Conservation (phyloP, 2,329 filamentous ascomycete species). For the Claviceps fusiformis region DNA sequence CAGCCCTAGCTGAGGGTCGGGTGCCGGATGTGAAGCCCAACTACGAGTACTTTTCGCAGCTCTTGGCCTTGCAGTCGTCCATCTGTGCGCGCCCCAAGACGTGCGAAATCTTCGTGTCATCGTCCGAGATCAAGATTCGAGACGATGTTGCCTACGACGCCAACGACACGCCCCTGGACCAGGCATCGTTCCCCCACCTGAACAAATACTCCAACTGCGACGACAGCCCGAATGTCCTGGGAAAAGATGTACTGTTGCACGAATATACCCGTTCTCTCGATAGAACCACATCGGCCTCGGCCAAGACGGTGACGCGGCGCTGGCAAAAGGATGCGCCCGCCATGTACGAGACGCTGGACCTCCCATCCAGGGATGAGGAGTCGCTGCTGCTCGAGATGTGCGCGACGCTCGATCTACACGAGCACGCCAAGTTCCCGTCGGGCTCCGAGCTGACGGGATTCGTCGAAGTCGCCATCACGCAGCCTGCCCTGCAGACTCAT, state of each 20-base stretch:
- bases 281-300: slow-evolving; percentile 41
- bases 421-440: slow-evolving; percentile 41
- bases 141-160: slow-evolving; percentile 32
- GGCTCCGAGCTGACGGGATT: slow-evolving; percentile 47
- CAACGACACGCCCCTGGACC: slow-evolving; percentile 29
- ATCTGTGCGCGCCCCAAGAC: slow-evolving; percentile 43
- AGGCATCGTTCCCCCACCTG: slow-evolving; percentile 40
- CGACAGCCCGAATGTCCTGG: slow-evolving; percentile 34
- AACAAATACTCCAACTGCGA: slow-evolving; percentile 39
- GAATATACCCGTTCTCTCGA: slow-evolving; percentile 43
- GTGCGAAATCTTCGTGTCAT: slow-evolving; percentile 46
- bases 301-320: slow-evolving; percentile 36
- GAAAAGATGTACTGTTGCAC: slow-evolving; percentile 41
- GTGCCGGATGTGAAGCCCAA: slow-evolving; percentile 46
- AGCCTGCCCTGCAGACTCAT: slow-evolving; percentile 38
- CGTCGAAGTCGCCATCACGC: slow-evolving; percentile 44
- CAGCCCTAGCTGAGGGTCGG: slow-evolving; percentile 42
- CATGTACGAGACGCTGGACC: slow-evolving; percentile 38
- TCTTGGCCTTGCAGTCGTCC: slow-evolving; percentile 38
- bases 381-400: slow-evolving; percentile 50
- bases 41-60: slow-evolving; percentile 47
- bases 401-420: slow-evolving; percentile 43
- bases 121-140: slow-evolving; percentile 35
- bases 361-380: slow-evolving; percentile 33
- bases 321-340: slow-evolving; percentile 47